A percentile compares a stretch with the other conserved stretches of the same genome.
phyloP scores from a whole-genome alignment of 2,329 filamentous ascomycete genomes.

The Penicillium sp. region DNA sequence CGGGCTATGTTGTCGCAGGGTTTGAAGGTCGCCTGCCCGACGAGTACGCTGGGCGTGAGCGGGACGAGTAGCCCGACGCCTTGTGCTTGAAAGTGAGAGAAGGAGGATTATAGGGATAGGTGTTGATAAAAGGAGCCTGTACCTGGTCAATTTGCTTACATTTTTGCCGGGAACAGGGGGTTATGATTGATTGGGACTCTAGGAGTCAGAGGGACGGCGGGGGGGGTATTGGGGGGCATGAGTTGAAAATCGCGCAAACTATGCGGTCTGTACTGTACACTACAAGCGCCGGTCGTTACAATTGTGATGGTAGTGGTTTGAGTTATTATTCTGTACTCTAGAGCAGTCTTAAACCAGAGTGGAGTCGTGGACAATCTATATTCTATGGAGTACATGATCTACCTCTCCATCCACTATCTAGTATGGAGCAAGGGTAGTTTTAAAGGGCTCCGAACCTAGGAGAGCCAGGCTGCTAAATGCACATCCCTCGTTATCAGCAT shows the following conservation, averaged over 20 bases:
- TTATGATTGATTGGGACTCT: neutral
- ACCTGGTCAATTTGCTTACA: neutral
- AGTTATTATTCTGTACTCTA: no score
- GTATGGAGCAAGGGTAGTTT: no score
- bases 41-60: constrained; percentile 28
- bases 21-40: constrained; percentile 32
- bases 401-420: no score
- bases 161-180: neutral
- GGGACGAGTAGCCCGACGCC: neutral
- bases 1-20: constrained; percentile 31
- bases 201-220: neutral
- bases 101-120: neutral
- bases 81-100: neutral
- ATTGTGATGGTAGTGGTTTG: neutral
- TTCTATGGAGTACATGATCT: no score
- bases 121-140: neutral
- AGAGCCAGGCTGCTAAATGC: no score
- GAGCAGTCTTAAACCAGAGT: no score
- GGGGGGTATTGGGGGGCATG: neutral
- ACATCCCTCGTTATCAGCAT: neutral
- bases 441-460: no score
- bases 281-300: constrained; percentile 1
- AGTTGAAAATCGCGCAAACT: neutral
- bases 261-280: constrained; percentile 1
- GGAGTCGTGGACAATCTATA: no score